Base-by-base conservation (phyloP, 768 basidiomycete species). In the Dendrothele bispora region DNA sequence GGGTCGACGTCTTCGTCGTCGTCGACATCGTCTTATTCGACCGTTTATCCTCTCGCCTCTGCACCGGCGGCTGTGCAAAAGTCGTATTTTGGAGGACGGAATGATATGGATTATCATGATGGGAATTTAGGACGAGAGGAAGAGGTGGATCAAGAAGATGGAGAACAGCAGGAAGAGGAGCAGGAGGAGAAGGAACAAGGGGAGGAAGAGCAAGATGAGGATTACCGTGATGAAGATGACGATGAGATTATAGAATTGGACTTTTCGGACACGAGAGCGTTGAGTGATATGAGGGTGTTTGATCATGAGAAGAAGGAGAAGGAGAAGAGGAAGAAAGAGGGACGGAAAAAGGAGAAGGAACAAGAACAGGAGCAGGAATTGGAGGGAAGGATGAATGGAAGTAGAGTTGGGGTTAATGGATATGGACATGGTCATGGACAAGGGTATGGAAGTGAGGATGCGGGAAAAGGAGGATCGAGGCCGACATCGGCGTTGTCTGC, bases 181-280 rank as follows among this genome's bases (percentile, higher is more conserved):
- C 15, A 15, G 11, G 24, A 21, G 4, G 25, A 32, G n/a, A 25
- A 11, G 14, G 37, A 36, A n/a, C 27, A 36, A n/a, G 38, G 34
- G 15, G 7, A 37, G 8, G 24, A 21, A 26, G 32, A 36, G n/a
- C 5, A 34, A 30, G 32, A 44, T 6, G 26, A 27, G 17, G 38
- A 39, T 29, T 36, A 32, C 10, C 37, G 15, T 1, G 36, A 46
- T 8, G 46, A 47, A 18, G 46, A 47, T 8, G 38, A 47, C 5
- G 46, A 47, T 18, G 25, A 28, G 15, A 47, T 47, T 15, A 17
- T 47, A 15, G 46, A 47, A 22, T 25, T 47, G 15, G 46, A 47
- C 21, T 47, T 47, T 28, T 47, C 46, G 6, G 46, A 47, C 24
- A 47, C 46, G 4, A 36, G 17, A 27, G 46, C 46, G 4, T 21